Evolutionary conservation across 306 rosid genomes (phyloP).

Genomic region (Castanospermum australe): DNA sequence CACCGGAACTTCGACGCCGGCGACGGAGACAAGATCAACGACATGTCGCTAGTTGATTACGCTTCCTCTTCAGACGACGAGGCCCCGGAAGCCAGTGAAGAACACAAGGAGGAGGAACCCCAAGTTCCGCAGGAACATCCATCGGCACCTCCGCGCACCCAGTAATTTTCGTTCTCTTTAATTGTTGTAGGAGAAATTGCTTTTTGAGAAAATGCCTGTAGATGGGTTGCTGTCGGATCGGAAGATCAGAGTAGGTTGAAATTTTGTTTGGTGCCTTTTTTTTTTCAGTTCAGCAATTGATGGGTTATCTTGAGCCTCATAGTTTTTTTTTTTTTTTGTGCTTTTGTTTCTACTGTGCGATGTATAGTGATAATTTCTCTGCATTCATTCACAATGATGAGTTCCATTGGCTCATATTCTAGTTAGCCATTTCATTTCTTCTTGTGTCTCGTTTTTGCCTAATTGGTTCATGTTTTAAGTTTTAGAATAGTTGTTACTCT

Average conservation of each 20-base stretch:
- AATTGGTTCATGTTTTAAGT: background rate
- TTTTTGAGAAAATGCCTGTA: background rate
- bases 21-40: background rate
- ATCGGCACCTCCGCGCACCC: constrained; percentile 27
- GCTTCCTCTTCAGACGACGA: constrained; percentile 89
- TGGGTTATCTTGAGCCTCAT: background rate
- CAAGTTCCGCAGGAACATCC: constrained; percentile 29
- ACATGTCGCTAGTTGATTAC: constrained; percentile 92
- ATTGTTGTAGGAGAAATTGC: background rate
- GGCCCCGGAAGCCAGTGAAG: constrained; percentile 42
- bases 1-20: background rate
- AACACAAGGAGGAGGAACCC: constrained; percentile 25
- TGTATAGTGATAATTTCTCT: background rate
- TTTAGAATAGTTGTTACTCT: background rate
- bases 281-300: background rate
- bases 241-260: background rate
- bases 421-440: background rate
- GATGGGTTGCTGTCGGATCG: background rate
- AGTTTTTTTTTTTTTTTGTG: background rate
- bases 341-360: background rate
- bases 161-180: constrained; percentile 34
- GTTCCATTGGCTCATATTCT: background rate
- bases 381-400: background rate
- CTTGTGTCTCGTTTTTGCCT: too few relatives aligned
- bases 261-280: background rate